These are phyloP conservation scores for Zostera marina DNA, from an alignment of 116 monocot species.

Conservation along the genomic window DNA sequence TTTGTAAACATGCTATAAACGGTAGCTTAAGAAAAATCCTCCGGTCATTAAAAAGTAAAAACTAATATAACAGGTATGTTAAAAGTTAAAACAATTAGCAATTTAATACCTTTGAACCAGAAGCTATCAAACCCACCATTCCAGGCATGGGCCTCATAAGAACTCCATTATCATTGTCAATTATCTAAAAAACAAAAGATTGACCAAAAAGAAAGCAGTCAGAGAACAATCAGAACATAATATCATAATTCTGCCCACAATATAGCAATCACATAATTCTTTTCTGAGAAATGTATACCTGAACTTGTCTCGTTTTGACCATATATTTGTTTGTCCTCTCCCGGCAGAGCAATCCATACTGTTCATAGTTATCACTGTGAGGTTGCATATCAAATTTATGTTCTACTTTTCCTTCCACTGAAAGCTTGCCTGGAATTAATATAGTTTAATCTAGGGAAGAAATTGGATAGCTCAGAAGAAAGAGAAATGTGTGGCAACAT, in stretches of 20 bases:
- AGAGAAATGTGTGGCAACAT: too few species aligned
- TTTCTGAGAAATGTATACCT: not conserved
- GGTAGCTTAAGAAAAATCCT: not conserved
- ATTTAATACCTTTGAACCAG: conserved; percentile 70
- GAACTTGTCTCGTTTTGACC: conserved; percentile 76
- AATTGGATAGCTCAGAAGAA: too few species aligned
- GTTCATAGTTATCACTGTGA: conserved; percentile 73
- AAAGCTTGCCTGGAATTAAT: not conserved
- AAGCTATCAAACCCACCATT: conserved; percentile 53
- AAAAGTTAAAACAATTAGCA: not conserved
- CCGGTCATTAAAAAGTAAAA: not conserved
- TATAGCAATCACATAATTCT: not conserved
- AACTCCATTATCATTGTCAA: conserved; percentile 69
- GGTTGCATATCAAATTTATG: conserved; percentile 59
- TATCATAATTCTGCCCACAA: not conserved
- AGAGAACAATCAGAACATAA: not conserved
- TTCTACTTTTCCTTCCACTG: conserved; percentile 37
- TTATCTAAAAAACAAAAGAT: conserved; percentile 23
- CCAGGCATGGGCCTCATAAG: conserved; percentile 97
- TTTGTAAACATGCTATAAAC: not conserved
- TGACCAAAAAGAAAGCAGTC: not conserved
- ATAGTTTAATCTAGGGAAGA: not conserved
- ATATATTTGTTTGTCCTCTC: conserved; percentile 83
- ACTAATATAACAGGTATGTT: not conserved
- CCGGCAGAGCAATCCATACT: conserved; percentile 78